Base-by-base conservation (phyloP, 495 filamentous ascomycete genomes). In the Cenococcum geophilum region DNA sequence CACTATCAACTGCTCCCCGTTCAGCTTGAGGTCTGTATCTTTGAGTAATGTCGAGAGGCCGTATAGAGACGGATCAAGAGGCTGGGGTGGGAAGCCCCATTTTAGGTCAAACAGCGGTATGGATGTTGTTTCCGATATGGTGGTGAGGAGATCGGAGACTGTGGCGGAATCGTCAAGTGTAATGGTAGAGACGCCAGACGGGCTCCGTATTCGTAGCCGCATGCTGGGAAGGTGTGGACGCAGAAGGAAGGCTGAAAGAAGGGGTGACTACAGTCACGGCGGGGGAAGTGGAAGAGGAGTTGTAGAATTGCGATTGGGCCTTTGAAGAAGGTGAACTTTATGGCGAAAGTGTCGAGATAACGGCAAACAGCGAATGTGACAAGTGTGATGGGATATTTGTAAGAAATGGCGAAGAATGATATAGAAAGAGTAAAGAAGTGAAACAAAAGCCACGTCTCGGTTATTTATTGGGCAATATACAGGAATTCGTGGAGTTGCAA, bases 1-100 rank as follows among this genome's bases (percentile, higher is more conserved):
- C 50, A 95, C 79, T n/a, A 90, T 87, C 5, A 96, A 76, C 59
- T 86, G 88, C 67, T 96, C 91, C 9, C 91, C 88, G 60, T 93
- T 80, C 10, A 97, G 79, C 34, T 87, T 85, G 36, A 95, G 67
- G 9, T 79, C 82, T 2, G 82, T 74, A 11, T 85, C 80, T 25
- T 68, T 65, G 23, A 91, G 70, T 3, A 67, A 72, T 43, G 78
- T 78, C 2, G 75, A 64, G 12, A 76, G 40, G 68, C 78, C 64
- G 63, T 81, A 67, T 8, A 75, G 64, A 32, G 82, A 78, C 14
- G 89, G 77, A 27, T 81, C 73, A 12, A 98, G 79, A 18, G 83
- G 76, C 65, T 86, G 85, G 2, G 88, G 80, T 1, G 93, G 93
- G 72, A 89, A 97, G 20, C 92, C 91, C 71, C 86, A 88, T 77